A percentile compares a stretch with the other conserved stretches of the same genome.
Evolutionary conservation across 352 stramenopile genomes (phyloP).

Genomic region (Phytopythium cucurbitacearum): DNA sequence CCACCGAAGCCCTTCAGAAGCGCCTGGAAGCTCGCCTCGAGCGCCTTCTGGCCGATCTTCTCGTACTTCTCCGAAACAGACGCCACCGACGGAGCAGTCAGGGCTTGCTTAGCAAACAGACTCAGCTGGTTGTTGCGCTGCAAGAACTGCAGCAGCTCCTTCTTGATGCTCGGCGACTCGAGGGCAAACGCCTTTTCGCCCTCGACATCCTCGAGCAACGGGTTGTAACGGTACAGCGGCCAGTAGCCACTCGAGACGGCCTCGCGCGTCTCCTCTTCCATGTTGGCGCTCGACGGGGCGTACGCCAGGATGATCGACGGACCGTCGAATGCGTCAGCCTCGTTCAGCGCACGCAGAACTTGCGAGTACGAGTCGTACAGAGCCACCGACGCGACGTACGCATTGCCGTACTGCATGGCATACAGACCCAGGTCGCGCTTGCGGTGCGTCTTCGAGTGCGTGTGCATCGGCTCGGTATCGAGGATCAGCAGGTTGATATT

Average conservation of each 20-base stretch:
- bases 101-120: slow-evolving; percentile 79
- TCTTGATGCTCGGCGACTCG: slow-evolving; percentile 89
- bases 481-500: slow-evolving; percentile 78
- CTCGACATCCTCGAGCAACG: slow-evolving; percentile 61
- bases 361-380: slow-evolving; percentile 88
- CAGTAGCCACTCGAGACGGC: slow-evolving; percentile 88
- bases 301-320: slow-evolving; percentile 91
- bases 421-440: slow-evolving; percentile 92
- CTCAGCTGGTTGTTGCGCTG: slow-evolving; percentile 89
- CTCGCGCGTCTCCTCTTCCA: slow-evolving; percentile 86
- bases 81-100: slow-evolving; percentile 22
- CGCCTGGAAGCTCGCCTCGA: slow-evolving; percentile 80
- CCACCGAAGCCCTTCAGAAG: slow-evolving; percentile 68
- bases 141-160: slow-evolving; percentile 87
- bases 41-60: slow-evolving; percentile 72
- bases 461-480: slow-evolving; percentile 70
- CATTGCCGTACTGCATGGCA: slow-evolving; percentile 93
- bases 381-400: slow-evolving; percentile 90
- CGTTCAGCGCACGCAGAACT: slow-evolving; percentile 85
- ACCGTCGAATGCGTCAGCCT: slow-evolving; percentile 87
- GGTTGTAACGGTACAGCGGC: slow-evolving; percentile 92
- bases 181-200: slow-evolving; percentile 88
- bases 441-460: slow-evolving; percentile 57
- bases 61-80: slow-evolving; percentile 71
- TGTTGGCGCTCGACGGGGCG: slow-evolving; percentile 73